Base-by-base conservation (phyloP, 495 filamentous ascomycete species). In the Neurospora sp. region DNA sequence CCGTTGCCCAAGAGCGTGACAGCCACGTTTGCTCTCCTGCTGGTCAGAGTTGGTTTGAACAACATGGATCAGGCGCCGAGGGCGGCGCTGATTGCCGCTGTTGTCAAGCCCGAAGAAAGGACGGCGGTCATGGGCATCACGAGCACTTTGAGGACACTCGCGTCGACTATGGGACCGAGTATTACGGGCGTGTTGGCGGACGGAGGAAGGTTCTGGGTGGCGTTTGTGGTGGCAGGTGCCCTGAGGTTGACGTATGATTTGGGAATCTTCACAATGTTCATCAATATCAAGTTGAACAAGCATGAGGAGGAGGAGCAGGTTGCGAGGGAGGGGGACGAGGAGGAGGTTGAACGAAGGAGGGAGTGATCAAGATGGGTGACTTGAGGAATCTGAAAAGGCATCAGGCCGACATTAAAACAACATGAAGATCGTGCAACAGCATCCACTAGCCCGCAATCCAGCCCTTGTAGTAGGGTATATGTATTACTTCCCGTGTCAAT, bases 61-160 rank as follows among this genome's bases (percentile, higher is more conserved):
- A 80, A 81, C 65, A 97, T 96, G 93, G 93, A 97, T 78, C 89
- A 92, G 75, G 92, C 90, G 0, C 94, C 94, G 0, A 89, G 93
- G 1, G 87, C 92, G 2, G 93, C 94, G 0, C 94, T 97, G 79
- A 86, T 97, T 12, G 90, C 93, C 1, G 88, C 90, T 0, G 89
- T 90, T 0, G 87, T 96, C 6, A 85, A 89, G 38, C 88, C 91
- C 0, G 87, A 88, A 71, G 93, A 96, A 79, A 86, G 93, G 7
- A 97, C 94, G 0, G 92, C 92, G 0, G 91, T 94, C 40, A 90
- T 94, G 90, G 90, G 91, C 4, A 83, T 90, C 1, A 87, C 92
- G 5, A 89, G 91, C 75, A 89, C 93, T 16, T 83, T 92, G 68
- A 89, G 91, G 76, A 92, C 91, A 1, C 83, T 87, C 8, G 82